A percentile compares a stretch with the other conserved stretches of the same genome.
These are phyloP conservation scores for Logfia minima DNA, from an alignment of 129 eudicot species.

Conservation along the genomic window DNA sequence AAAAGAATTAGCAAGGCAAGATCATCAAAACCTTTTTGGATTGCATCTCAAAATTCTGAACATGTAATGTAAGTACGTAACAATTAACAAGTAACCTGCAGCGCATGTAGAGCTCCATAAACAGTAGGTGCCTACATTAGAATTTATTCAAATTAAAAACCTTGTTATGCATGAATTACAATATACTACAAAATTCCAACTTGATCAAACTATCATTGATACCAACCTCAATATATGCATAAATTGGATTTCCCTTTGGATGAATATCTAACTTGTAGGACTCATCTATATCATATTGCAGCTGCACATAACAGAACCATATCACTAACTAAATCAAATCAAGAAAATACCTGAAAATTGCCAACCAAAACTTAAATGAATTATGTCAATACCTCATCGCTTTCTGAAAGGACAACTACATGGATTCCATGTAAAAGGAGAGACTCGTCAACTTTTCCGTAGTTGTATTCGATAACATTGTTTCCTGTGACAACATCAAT, in stretches of 20 bases:
- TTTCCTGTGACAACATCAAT: conserved; percentile 48
- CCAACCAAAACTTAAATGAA: neutral
- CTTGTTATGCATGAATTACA: conserved; percentile 5
- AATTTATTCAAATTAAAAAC: conserved; percentile 21
- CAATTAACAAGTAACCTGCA: conserved; percentile 59
- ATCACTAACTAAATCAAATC: conserved; percentile 18
- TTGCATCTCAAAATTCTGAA: neutral
- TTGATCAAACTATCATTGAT: conserved; percentile 2
- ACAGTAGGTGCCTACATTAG: conserved; percentile 79
- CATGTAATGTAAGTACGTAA: neutral
- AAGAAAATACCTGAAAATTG: neutral
- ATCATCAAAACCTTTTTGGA: neutral
- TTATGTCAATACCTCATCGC: conserved; percentile 60
- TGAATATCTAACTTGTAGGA: conserved; percentile 63
- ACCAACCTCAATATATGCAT: conserved; percentile 75
- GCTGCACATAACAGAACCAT: conserved; percentile 48
- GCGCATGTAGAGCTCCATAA: conserved; percentile 94
- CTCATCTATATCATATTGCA: conserved; percentile 74
- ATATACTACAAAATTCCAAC: neutral
- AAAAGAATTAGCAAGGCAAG: conserved; percentile 4
- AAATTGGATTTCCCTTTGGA: conserved; percentile 45
- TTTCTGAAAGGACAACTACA: conserved; percentile 55
- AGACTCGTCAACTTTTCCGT: conserved; percentile 38
- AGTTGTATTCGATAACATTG: conserved; percentile 60
- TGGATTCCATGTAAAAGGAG: conserved; percentile 64